Percentiles rank a stretch among this genome's conserved stretches.
Conservation (phyloP, 1,284 basidiomycete species). For the Trametes versicolor region DNA sequence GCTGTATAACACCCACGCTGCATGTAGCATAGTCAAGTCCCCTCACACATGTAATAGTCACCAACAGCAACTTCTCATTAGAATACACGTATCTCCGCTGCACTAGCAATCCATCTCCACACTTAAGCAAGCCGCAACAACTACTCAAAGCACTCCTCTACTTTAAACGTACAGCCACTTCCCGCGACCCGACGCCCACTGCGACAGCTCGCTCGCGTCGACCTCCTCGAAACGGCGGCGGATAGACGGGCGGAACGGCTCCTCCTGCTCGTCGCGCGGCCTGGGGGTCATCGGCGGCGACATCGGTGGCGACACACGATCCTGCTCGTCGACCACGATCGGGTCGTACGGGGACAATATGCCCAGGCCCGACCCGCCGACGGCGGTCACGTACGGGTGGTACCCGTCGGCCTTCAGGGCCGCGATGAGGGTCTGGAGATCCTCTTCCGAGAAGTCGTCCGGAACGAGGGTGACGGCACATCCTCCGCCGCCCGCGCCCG, state of each 20-base stretch:
- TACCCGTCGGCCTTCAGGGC: slow-evolving; percentile 75
- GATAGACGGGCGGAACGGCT: slow-evolving; percentile 24
- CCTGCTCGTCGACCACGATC: slow-evolving; percentile 18
- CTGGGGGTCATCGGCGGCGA: slow-evolving; percentile 61
- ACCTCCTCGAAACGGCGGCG: slow-evolving; percentile 31
- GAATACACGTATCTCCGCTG: background rate
- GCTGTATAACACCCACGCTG: slow-evolving; percentile 3
- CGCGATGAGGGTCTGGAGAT: slow-evolving; percentile 65
- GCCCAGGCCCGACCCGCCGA: slow-evolving; percentile 94
- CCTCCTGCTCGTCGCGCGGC: slow-evolving; percentile 15
- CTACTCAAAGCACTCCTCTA: background rate
- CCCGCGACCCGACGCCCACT: slow-evolving; percentile 31
- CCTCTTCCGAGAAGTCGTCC: slow-evolving; percentile 77
- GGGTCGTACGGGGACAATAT: slow-evolving; percentile 76
- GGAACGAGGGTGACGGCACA: slow-evolving; percentile 97
- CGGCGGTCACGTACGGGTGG: slow-evolving; percentile 89
- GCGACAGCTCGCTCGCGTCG: slow-evolving; percentile 22
- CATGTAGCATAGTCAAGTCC: slow-evolving; percentile 4
- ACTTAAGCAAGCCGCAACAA: background rate
- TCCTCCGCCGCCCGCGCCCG: slow-evolving; percentile 98
- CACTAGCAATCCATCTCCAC: background rate
- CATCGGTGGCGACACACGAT: slow-evolving; percentile 44
- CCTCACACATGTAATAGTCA: background rate
- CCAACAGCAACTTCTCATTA: background rate
- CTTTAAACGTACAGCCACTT: slow-evolving; percentile 33